These are phyloP conservation scores for Tanacetum coccineum DNA, from an alignment of 129 eudicot species.

Conservation along the genomic window DNA sequence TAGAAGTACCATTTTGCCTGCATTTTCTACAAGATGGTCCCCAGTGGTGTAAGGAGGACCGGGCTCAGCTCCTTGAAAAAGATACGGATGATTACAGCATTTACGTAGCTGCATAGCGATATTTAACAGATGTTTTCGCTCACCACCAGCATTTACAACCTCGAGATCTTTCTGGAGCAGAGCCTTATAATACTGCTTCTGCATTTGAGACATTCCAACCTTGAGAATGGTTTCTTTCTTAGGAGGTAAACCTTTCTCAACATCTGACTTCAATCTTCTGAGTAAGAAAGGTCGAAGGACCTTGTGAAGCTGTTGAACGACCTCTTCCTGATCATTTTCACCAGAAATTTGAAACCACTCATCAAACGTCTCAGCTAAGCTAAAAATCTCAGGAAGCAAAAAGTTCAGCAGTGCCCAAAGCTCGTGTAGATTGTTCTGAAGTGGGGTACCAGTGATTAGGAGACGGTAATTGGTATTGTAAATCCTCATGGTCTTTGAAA, in stretches of 20 bases:
- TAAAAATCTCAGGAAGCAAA: slow-evolving; percentile 94
- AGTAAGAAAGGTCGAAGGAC: slow-evolving; percentile 92
- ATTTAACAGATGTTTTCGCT: slow-evolving; percentile 94
- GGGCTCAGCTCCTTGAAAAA: slow-evolving; percentile 99
- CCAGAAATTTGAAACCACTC: slow-evolving; percentile 99
- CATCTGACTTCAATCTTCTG: slow-evolving; percentile 95
- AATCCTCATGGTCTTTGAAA: slow-evolving; percentile 95
- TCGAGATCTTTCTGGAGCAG: slow-evolving; percentile 98
- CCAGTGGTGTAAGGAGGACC: slow-evolving; percentile 99
- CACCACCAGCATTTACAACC: slow-evolving; percentile 99
- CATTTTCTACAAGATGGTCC: slow-evolving; percentile 81
- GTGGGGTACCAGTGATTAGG: slow-evolving; percentile 95
- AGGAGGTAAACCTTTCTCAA: slow-evolving; percentile 98
- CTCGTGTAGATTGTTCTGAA: slow-evolving; percentile 99
- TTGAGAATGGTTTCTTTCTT: slow-evolving; percentile 97
- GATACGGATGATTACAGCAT: slow-evolving; percentile 97
- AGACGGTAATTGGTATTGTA: slow-evolving; percentile 88
- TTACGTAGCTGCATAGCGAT: slow-evolving; percentile 97
- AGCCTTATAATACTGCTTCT: slow-evolving; percentile 89
- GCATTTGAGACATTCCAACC: slow-evolving; percentile 99
- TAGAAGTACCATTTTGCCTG: slow-evolving; percentile 56
- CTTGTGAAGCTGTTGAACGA: slow-evolving; percentile 99
- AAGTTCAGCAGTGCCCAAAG: slow-evolving; percentile 96
- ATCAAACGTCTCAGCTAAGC: slow-evolving; percentile 97
- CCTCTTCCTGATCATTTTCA: slow-evolving; percentile 97